Conservation (phyloP, 2,329 filamentous ascomycete genomes). For the Xylariaceae sp. region DNA sequence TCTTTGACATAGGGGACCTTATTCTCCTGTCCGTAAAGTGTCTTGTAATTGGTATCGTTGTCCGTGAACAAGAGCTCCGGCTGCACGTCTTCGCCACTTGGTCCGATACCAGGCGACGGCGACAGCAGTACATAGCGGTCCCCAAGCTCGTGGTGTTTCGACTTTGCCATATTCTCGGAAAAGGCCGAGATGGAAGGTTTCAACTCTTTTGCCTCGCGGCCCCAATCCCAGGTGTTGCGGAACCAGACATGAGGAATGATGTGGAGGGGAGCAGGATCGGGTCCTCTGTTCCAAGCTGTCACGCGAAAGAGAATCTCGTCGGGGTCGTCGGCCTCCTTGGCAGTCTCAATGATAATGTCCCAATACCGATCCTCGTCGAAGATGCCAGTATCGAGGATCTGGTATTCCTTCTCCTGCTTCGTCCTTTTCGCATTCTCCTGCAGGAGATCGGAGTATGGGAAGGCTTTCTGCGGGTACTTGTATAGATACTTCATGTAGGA, state of each 20-base stretch:
- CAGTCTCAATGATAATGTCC: conserved; percentile 95
- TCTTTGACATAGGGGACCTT: conserved; percentile 84
- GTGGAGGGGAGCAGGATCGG: conserved; percentile 82
- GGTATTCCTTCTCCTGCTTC: conserved; percentile 78
- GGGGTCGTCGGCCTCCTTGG: conserved; percentile 85
- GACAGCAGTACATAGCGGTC: conserved; percentile 79
- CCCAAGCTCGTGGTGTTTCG: conserved; percentile 73
- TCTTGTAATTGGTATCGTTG: conserved; percentile 83
- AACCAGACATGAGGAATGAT: conserved; percentile 96
- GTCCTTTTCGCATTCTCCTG: conserved; percentile 73
- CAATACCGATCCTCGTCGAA: conserved; percentile 90
- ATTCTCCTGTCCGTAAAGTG: conserved; percentile 72
- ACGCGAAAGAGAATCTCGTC: conserved; percentile 91
- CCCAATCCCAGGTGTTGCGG: conserved; percentile 96
- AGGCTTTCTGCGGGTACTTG: conserved; percentile 88
- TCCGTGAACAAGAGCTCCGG: conserved; percentile 88
- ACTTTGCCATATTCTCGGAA: conserved; percentile 61
- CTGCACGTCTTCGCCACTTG: conserved; percentile 72
- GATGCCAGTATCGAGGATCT: conserved; percentile 78
- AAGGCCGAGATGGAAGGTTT: conserved; percentile 71
- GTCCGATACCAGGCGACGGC: conserved; percentile 78
- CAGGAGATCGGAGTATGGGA: conserved; percentile 84
- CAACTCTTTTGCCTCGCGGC: conserved; percentile 63
- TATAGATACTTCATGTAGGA: conserved; percentile 99
- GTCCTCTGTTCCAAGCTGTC: conserved; percentile 91